phyloP scores from a whole-genome alignment of 1,284 basidiomycete species.

The Rhodotorula sp. region DNA sequence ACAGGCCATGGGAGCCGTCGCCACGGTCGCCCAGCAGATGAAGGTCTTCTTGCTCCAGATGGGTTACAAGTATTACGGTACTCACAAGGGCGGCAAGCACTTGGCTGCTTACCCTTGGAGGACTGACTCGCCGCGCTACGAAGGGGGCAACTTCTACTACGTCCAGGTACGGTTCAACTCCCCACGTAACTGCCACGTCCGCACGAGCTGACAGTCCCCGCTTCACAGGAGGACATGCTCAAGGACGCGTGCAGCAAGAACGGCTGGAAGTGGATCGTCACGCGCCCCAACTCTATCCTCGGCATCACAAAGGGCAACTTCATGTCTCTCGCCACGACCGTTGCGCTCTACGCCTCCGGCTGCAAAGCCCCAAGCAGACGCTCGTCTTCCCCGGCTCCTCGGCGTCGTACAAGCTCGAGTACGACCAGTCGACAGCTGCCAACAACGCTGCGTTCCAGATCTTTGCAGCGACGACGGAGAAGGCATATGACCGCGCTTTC shows the following conservation, averaged over 20 bases:
- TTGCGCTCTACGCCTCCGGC: slow-evolving; percentile 6
- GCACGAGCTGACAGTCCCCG: background rate
- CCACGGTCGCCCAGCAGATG: background rate
- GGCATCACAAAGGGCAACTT: slow-evolving; percentile 9
- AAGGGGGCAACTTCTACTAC: slow-evolving; percentile 16
- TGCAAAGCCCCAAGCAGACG: slow-evolving; percentile 7
- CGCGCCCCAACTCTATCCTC: slow-evolving; percentile 8
- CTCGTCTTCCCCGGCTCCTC: slow-evolving; percentile 4
- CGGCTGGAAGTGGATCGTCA: slow-evolving; percentile 8
- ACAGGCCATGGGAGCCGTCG: background rate
- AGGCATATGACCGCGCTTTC: background rate
- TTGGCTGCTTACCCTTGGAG: slow-evolving; percentile 1
- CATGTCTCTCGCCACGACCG: slow-evolving; percentile 5
- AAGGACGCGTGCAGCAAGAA: background rate
- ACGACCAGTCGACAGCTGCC: slow-evolving; percentile 4
- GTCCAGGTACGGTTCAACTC: background rate
- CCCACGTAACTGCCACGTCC: background rate
- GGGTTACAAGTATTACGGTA: slow-evolving; percentile 14
- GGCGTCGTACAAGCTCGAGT: background rate
- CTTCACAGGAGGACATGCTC: slow-evolving; percentile 18
- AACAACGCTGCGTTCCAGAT: slow-evolving; percentile 9
- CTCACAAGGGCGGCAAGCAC: slow-evolving; percentile 6
- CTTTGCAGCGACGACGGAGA: background rate
- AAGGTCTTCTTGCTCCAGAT: slow-evolving; percentile 4
- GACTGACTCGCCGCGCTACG: slow-evolving; percentile 7